Base-by-base conservation (phyloP, 2,329 filamentous ascomycete species). In the Trichoderma afroharzianum region DNA sequence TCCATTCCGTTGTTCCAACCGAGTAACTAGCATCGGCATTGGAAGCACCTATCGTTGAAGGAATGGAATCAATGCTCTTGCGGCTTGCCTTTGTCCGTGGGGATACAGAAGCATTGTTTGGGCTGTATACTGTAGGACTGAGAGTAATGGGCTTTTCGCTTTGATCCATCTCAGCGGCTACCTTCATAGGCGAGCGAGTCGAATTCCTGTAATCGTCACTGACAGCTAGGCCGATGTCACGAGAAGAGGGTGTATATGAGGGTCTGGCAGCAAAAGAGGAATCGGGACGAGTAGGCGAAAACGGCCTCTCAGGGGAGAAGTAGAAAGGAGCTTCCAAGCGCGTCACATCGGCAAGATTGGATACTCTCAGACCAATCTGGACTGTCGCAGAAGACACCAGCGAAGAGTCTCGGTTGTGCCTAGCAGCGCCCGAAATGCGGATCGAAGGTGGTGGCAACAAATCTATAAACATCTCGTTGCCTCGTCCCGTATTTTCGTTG, bases 351-450 rank as follows among this genome's bases (percentile, higher is more conserved):
- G 85, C 81, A 36, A 87, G 84, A 68, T 85, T 88, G 30, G 91
- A 93, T 70, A 93, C 83, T 12, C 91, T 87, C 18, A 93, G 83
- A 1, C 91, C 91, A 66, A 93, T 93, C 77, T 92, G 90, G 12
- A 93, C 90, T 0, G 90, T 93, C 28, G 90, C 90, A 11, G 88
- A 88, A 58, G 91, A 92, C 18, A 84, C 84, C 55, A 89, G 83
- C 1, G 91, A 93, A 6, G 89, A 90, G 72, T 88, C 84, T 58
- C 90, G 85, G 21, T 83, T 82, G 76, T 87, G 87, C n/a, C 84
- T 82, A n/a, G 58, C 28, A 9, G 43, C 21, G 4, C 71, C 71
- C 1, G 74, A 74, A 14, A 75, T 63, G 66, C 84, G 83, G 55
- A 86, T 80, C 4, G 83, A 82, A 3, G 85, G 87, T 3, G 85